These are phyloP conservation scores for Pythium apleroticum DNA, from an alignment of 352 stramenopile genomes.

Conservation along the genomic window DNA sequence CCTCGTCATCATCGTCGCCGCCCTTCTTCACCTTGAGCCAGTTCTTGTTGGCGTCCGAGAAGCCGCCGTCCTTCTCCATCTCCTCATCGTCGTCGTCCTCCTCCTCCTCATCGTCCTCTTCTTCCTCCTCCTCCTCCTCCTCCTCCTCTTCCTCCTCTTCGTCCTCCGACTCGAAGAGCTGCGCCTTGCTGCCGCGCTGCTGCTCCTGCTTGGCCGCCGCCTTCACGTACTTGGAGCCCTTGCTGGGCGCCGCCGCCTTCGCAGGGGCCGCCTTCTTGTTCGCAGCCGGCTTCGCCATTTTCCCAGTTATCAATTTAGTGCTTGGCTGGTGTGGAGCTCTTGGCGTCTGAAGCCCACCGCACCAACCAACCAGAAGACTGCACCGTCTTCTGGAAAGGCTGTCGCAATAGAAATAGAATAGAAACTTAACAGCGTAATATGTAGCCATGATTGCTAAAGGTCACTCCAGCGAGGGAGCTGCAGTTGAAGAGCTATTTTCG, in stretches of 20 bases:
- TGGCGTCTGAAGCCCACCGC: slow-evolving; percentile 7
- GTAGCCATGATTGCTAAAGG: slow-evolving; percentile 18
- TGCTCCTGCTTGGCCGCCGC: slow-evolving; percentile 67
- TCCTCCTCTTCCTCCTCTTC: slow-evolving; percentile 43
- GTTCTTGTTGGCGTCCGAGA: slow-evolving; percentile 86
- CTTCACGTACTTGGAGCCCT: slow-evolving; percentile 73
- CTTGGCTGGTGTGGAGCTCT: slow-evolving; percentile 8
- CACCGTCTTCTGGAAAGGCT: slow-evolving; percentile 8
- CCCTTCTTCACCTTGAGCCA: slow-evolving; percentile 82
- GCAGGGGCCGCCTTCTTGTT: slow-evolving; percentile 29
- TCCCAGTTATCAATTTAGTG: slow-evolving; percentile 2
- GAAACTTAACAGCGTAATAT: background rate
- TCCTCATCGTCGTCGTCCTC: slow-evolving; percentile 40
- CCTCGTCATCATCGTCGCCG: slow-evolving; percentile 43
- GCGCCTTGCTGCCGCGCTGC: slow-evolving; percentile 34
- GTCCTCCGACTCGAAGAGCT: slow-evolving; percentile 72
- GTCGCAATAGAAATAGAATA: slow-evolving; percentile 12
- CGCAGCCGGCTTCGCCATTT: slow-evolving; percentile 25
- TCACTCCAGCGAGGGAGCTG: slow-evolving; percentile 9
- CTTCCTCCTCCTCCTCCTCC: slow-evolving; percentile 42
- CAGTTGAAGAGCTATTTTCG: slow-evolving; percentile 17
- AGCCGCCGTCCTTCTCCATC: slow-evolving; percentile 44
- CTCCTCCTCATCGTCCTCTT: slow-evolving; percentile 37
- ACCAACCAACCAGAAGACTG: slow-evolving; percentile 15
- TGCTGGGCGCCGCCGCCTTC: slow-evolving; percentile 14